These are phyloP conservation scores for Trichoderma cornu-damae DNA, from an alignment of 2,329 filamentous ascomycete genomes.

Conservation along the genomic window DNA sequence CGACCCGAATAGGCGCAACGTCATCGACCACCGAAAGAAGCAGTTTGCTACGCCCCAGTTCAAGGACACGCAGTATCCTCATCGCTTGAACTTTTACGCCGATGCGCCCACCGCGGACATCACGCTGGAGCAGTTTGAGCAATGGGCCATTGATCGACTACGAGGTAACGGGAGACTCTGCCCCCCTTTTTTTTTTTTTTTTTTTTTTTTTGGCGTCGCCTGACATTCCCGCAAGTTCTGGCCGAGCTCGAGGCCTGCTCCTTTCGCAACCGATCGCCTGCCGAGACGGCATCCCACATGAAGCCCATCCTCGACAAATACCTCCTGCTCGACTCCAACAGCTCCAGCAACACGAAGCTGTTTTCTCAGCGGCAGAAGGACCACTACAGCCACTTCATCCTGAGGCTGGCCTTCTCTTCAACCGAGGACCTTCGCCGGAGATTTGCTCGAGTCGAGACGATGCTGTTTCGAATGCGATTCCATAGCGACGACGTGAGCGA, in stretches of 20 bases:
- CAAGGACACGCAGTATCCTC: slow-evolving; percentile 72
- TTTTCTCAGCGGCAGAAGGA: slow-evolving; percentile 81
- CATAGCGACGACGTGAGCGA: slow-evolving; percentile 71
- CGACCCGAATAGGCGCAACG: slow-evolving; percentile 68
- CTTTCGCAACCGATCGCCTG: slow-evolving; percentile 82
- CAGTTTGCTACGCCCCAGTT: slow-evolving; percentile 77
- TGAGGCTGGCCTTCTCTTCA: slow-evolving; percentile 84
- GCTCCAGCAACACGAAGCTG: slow-evolving; percentile 54
- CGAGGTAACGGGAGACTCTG: slow-evolving; percentile 54
- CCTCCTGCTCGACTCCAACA: slow-evolving; percentile 72
- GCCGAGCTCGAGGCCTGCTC: slow-evolving; percentile 90
- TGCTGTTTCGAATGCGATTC: slow-evolving; percentile 80
- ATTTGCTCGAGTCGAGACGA: slow-evolving; percentile 81
- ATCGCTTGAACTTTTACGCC: slow-evolving; percentile 88
- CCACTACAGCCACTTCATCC: slow-evolving; percentile 96
- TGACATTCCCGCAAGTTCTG: slow-evolving; percentile 54
- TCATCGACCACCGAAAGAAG: slow-evolving; percentile 74
- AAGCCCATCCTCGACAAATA: slow-evolving; percentile 82
- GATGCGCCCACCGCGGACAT: slow-evolving; percentile 88
- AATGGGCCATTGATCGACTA: slow-evolving; percentile 93
- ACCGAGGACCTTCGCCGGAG: slow-evolving; percentile 86
- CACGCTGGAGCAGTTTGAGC: slow-evolving; percentile 93
- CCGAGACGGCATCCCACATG: slow-evolving; percentile 80
- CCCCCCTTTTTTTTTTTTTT: too few species aligned
- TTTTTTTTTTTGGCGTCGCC: neutral